Conservation (phyloP, 2,329 filamentous ascomycete genomes). For the Setomelanomma holmii region DNA sequence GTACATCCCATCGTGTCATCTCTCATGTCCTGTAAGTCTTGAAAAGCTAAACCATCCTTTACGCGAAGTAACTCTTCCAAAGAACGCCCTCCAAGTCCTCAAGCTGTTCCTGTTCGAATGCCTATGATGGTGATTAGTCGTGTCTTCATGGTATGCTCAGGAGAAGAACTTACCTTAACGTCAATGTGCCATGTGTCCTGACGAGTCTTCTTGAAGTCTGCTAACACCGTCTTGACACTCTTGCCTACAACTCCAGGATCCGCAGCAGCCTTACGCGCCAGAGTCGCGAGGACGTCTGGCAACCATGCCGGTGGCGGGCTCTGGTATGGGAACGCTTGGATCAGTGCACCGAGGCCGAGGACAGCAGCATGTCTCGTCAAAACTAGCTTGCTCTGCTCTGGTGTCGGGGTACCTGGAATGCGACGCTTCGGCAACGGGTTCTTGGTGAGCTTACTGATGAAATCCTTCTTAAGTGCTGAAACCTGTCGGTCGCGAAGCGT, state of each 20-base stretch:
- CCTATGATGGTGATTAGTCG: conserved; percentile 52
- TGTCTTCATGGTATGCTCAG: not conserved
- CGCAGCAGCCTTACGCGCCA: conserved; percentile 84
- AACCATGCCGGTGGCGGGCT: conserved; percentile 93
- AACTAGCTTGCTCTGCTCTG: conserved; percentile 77
- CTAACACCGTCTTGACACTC: conserved; percentile 90
- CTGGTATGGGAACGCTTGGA: conserved; percentile 95
- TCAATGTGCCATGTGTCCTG: conserved; percentile 99
- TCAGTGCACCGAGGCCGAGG: conserved; percentile 84
- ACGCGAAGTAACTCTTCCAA: conserved; percentile 99
- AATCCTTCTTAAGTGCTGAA: conserved; percentile 75
- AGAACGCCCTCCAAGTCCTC: conserved; percentile 95
- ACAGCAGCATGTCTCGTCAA: conserved; percentile 89
- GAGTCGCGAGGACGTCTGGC: conserved; percentile 84
- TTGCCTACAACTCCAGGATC: conserved; percentile 94
- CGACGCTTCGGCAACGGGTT: conserved; percentile 84
- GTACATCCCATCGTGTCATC: conserved; percentile 8
- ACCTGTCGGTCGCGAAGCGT: conserved; percentile 81
- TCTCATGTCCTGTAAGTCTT: not conserved
- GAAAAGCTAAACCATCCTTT: conserved; percentile 17
- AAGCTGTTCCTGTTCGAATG: conserved; percentile 88
- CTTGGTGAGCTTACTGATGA: conserved; percentile 76
- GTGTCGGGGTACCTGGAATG: conserved; percentile 69
- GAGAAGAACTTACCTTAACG: conserved; percentile 78
- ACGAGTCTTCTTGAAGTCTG: conserved; percentile 99